Conservation (phyloP, 1,284 basidiomycete species). For the Leccinum variabile region DNA sequence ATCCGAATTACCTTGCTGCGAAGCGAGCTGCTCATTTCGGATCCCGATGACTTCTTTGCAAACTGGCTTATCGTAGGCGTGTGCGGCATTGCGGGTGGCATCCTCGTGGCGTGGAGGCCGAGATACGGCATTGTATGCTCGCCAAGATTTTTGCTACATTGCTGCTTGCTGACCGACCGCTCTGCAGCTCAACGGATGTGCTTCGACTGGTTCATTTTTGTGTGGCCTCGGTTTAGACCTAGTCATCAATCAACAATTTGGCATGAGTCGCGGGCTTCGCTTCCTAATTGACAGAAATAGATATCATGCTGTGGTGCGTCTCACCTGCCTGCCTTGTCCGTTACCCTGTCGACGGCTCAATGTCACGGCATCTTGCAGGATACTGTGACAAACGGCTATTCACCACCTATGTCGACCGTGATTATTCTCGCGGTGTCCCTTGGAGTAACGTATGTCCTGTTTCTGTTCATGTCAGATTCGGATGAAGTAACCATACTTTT, state of each 20-base stretch:
- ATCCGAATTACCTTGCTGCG: slow-evolving; percentile 55
- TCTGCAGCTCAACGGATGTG: slow-evolving; percentile 47
- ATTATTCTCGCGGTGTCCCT: slow-evolving; percentile 50
- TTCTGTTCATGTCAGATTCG: not conserved
- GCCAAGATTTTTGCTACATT: not conserved
- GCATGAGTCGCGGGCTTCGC: slow-evolving; percentile 62
- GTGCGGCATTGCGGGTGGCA: slow-evolving; percentile 43
- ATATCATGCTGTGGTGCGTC: slow-evolving; percentile 53
- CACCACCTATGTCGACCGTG: slow-evolving; percentile 45
- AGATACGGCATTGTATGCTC: slow-evolving; percentile 53
- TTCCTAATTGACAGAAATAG: slow-evolving; percentile 62
- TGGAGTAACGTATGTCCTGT: slow-evolving; percentile 40
- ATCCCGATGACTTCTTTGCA: slow-evolving; percentile 37
- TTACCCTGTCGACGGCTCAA: slow-evolving; percentile 1
- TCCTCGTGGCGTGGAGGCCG: slow-evolving; percentile 45
- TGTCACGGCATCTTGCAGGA: slow-evolving; percentile 37
- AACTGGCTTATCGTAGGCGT: slow-evolving; percentile 55
- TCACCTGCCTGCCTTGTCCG: not conserved
- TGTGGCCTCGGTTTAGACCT: slow-evolving; percentile 56
- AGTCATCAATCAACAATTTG: slow-evolving; percentile 53
- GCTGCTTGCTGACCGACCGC: slow-evolving; percentile 7
- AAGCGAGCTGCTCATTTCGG: slow-evolving; percentile 47
- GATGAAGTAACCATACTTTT: not conserved
- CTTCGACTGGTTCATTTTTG: slow-evolving; percentile 61
- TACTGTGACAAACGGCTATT: slow-evolving; percentile 45